Evolutionary conservation across 305 asterid species (phyloP).

Genomic region (Ilex paraguariensis): DNA sequence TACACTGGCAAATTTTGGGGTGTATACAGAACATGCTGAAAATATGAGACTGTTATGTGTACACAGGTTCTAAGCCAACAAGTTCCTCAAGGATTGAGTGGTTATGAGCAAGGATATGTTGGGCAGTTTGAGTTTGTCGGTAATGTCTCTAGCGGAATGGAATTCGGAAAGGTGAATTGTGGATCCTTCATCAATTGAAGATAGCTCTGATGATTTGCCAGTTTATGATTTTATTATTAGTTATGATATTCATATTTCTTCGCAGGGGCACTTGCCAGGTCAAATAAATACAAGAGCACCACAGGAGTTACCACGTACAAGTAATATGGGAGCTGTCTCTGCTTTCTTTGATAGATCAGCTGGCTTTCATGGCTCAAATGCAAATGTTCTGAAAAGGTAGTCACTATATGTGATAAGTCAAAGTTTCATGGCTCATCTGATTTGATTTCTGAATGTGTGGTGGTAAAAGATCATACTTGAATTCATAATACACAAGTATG

Average conservation of each 20-base stretch:
- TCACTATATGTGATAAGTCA: neutral
- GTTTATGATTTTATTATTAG: neutral
- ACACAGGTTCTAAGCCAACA: neutral
- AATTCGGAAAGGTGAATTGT: slow-evolving; percentile 2
- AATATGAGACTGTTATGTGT: neutral
- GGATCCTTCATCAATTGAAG: neutral
- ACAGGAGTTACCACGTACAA: slow-evolving; percentile 27
- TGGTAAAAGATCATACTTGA: too few relatives aligned
- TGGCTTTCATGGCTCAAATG: slow-evolving; percentile 20
- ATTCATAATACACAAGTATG: too few relatives aligned
- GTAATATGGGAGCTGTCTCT: slow-evolving; percentile 4
- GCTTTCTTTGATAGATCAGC: slow-evolving; percentile 27
- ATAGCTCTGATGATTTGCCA: neutral
- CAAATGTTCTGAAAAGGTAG: slow-evolving; percentile 32
- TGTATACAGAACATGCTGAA: neutral
- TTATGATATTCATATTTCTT: slow-evolving; percentile 14
- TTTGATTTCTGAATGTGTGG: too few relatives aligned
- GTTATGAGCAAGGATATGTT: slow-evolving; percentile 14
- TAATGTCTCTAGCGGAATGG: slow-evolving; percentile 12
- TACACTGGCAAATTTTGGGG: neutral
- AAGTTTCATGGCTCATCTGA: too few relatives aligned
- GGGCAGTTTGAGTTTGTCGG: slow-evolving; percentile 1
- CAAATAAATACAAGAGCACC: slow-evolving; percentile 28
- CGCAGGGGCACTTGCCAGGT: slow-evolving; percentile 32
- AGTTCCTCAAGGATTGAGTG: slow-evolving; percentile 12